These are phyloP conservation scores for Coemansia reversa DNA, from an alignment of 192 early-diverging fungal species.

Conservation along the genomic window DNA sequence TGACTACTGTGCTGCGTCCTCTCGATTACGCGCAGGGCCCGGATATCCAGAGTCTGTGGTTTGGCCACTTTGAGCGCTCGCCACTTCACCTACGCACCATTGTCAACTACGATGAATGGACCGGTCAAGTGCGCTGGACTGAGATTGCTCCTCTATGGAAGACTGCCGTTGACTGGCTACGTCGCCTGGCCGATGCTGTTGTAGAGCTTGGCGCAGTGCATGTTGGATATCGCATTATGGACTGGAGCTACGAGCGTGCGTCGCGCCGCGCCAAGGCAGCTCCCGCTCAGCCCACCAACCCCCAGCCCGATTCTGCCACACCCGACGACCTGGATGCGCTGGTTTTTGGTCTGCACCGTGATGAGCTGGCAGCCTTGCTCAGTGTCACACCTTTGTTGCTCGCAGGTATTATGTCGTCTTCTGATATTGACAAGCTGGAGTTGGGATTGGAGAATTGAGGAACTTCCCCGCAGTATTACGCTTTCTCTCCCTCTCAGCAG, in stretches of 20 bases:
- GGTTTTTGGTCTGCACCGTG: slow-evolving; percentile 29
- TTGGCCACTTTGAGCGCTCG: slow-evolving; percentile 6
- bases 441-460: slow-evolving; percentile 13
- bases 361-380: slow-evolving; percentile 24
- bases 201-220: slow-evolving; percentile 11
- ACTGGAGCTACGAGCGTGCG: slow-evolving; percentile 16
- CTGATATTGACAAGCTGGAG: slow-evolving; percentile 2
- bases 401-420: not conserved
- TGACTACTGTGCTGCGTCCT: slow-evolving; percentile 30
- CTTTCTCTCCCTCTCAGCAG: too few species aligned
- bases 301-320: not conserved
- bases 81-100: slow-evolving; percentile 13
- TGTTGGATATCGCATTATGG: slow-evolving; percentile 15
- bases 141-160: slow-evolving; percentile 23
- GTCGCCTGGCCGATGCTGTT: slow-evolving; percentile 9
- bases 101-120: not conserved
- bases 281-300: not conserved
- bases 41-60: slow-evolving; percentile 27
- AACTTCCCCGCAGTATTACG: not conserved
- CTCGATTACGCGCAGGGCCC: slow-evolving; percentile 14
- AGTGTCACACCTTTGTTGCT: slow-evolving; percentile 20
- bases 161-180: slow-evolving; percentile 30
- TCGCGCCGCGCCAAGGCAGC: not conserved
- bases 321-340: slow-evolving; percentile 10
- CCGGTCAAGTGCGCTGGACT: slow-evolving; percentile 13